Percentiles rank a stretch among this genome's conserved stretches.
Evolutionary conservation across 768 basidiomycete species (phyloP).

Genomic region (Trametes coccinea): DNA sequence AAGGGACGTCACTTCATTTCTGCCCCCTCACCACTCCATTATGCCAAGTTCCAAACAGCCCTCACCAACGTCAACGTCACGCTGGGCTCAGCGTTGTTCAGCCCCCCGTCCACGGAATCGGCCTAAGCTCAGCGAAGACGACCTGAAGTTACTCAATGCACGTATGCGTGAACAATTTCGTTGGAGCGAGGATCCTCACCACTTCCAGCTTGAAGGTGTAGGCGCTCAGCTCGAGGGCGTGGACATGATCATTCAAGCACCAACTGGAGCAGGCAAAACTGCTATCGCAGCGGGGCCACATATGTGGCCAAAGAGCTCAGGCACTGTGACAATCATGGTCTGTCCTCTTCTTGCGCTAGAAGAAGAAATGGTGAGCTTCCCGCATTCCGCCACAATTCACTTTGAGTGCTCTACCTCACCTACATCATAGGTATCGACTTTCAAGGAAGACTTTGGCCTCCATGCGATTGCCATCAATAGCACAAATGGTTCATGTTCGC

Average conservation of each 20-base stretch:
- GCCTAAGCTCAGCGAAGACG: no score
- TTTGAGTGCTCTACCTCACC: constrained; percentile 27
- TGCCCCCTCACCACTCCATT: no score
- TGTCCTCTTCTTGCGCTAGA: constrained; percentile 43
- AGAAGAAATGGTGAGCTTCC: constrained; percentile 37
- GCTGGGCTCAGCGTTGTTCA: no score
- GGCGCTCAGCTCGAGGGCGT: constrained; percentile 32
- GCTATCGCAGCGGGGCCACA: constrained; percentile 42
- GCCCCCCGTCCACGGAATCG: no score
- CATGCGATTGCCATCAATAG: constrained; percentile 37
- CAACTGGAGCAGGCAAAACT: constrained; percentile 40
- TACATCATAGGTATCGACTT: constrained; percentile 32
- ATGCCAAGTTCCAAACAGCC: no score
- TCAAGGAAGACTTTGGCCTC: constrained; percentile 34
- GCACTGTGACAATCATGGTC: constrained; percentile 39
- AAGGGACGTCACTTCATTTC: no score
- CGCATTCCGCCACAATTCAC: not conserved
- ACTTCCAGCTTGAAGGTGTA: constrained; percentile 34
- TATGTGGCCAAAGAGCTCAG: constrained; percentile 26
- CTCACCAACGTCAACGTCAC: no score
- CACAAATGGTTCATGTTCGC: constrained; percentile 32
- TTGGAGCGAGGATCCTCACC: constrained; percentile 25
- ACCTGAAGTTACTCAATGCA: no score
- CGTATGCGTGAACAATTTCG: constrained; percentile 26
- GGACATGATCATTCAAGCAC: constrained; percentile 40